These are phyloP conservation scores for Xanthoconium purpureum DNA, from an alignment of 768 basidiomycete species.

Conservation along the genomic window DNA sequence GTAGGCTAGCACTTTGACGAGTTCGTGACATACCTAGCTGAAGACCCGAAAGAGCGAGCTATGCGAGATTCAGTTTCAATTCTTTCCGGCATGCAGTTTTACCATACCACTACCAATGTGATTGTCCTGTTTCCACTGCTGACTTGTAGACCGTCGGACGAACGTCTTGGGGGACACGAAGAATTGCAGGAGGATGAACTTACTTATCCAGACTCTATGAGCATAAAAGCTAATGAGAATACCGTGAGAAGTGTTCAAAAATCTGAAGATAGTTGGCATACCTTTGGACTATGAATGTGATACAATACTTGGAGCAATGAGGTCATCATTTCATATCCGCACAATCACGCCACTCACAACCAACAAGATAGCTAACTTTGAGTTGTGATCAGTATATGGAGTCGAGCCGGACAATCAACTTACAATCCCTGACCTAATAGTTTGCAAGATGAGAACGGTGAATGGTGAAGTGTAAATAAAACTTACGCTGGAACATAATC, in stretches of 20 bases:
- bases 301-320: not conserved
- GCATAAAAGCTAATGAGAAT: conserved; percentile 17
- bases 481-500: not conserved
- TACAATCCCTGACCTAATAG: not conserved
- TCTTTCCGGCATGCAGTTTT: not conserved
- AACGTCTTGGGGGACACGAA: not conserved
- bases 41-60: conserved; percentile 1
- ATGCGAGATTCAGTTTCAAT: not conserved
- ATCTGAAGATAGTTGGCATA: not conserved
- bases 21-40: conserved; percentile 10
- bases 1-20: not conserved
- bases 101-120: conserved; percentile 14
- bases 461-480: not conserved
- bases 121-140: conserved; percentile 6
- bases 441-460: not conserved
- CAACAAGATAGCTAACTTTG: not conserved
- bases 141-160: conserved; percentile 3
- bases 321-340: not conserved
- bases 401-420: not conserved
- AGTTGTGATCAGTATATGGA: not conserved
- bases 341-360: not conserved
- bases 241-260: not conserved
- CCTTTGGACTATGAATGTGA: conserved; percentile 18
- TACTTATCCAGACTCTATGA: conserved; percentile 25
- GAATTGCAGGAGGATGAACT: not conserved